These are phyloP conservation scores for Cyclotella choctawhatcheeana DNA, from an alignment of 108 stramenopile genomes.

Conservation along the genomic window DNA sequence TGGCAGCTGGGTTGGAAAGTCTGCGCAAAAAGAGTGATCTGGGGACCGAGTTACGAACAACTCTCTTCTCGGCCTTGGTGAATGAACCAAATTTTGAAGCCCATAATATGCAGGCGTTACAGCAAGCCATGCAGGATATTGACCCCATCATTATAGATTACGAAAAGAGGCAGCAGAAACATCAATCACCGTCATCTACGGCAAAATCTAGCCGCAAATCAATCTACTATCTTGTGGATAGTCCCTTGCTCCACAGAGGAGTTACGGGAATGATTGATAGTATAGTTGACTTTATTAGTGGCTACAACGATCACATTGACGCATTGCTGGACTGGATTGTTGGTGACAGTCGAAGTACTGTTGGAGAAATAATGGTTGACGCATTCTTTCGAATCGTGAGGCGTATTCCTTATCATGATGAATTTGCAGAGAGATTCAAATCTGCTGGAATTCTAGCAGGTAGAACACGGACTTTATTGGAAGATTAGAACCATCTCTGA, in stretches of 20 bases:
- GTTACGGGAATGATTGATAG: slow-evolving; percentile 32
- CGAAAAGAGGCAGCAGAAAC: background rate
- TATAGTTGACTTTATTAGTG: slow-evolving; percentile 38
- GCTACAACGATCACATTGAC: slow-evolving; percentile 45
- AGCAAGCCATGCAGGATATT: slow-evolving; percentile 1
- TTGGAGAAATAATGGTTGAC: slow-evolving; percentile 13
- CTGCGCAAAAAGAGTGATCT: slow-evolving; percentile 34
- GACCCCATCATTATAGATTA: slow-evolving; percentile 20
- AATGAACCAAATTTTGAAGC: background rate
- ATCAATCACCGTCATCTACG: background rate
- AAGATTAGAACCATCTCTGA: slow-evolving; percentile 1
- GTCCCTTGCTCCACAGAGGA: slow-evolving; percentile 39
- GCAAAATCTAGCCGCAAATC: slow-evolving; percentile 20
- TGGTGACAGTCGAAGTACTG: slow-evolving; percentile 9
- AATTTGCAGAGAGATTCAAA: slow-evolving; percentile 3
- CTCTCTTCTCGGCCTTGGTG: slow-evolving; percentile 12
- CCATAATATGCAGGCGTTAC: slow-evolving; percentile 8
- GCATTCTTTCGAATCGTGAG: background rate
- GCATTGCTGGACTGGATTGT: slow-evolving; percentile 30
- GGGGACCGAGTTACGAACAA: slow-evolving; percentile 11
- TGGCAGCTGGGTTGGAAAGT: slow-evolving; percentile 30
- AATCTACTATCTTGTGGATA: slow-evolving; percentile 24
- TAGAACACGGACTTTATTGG: slow-evolving; percentile 25
- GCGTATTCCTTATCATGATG: slow-evolving; percentile 15
- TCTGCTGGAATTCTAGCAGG: slow-evolving; percentile 27